Percentiles rank a stretch among this genome's conserved stretches.
phyloP scores from a whole-genome alignment of 208 protist genomes.

The Leishmania guyanensis region DNA sequence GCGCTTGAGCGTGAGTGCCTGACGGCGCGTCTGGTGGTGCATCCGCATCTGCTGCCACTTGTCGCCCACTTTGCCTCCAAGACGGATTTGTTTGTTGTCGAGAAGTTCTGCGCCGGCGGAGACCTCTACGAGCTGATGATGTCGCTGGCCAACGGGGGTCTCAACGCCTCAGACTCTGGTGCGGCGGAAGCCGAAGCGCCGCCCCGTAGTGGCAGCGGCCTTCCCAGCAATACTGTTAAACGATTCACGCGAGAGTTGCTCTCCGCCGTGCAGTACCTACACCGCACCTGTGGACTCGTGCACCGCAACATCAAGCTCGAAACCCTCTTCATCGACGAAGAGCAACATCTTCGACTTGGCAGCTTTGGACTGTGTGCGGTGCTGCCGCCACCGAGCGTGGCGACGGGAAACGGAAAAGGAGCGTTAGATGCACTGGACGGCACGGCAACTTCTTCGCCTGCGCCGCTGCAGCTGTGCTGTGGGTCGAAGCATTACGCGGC shows the following conservation, averaged over 20 bases:
- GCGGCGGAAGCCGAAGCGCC: background rate
- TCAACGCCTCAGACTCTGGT: background rate
- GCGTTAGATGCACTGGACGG: background rate
- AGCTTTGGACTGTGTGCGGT: conserved; percentile 65
- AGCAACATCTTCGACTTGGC: conserved; percentile 51
- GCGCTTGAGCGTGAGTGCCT: conserved; percentile 68
- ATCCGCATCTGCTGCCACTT: conserved; percentile 50
- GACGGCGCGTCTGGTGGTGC: conserved; percentile 31
- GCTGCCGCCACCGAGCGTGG: conserved; percentile 17
- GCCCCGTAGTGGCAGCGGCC: background rate
- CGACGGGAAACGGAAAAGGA: background rate
- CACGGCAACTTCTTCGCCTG: conserved; percentile 7
- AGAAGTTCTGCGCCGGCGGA: conserved; percentile 59
- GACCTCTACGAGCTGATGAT: conserved; percentile 64
- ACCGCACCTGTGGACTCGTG: conserved; percentile 50
- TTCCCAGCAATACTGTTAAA: conserved; percentile 36
- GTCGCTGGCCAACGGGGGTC: conserved; percentile 7
- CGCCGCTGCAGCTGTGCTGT: conserved; percentile 64
- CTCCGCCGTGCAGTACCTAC: conserved; percentile 52
- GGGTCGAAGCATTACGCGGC: conserved; percentile 91
- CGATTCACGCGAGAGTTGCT: conserved; percentile 58
- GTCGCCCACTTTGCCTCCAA: conserved; percentile 45
- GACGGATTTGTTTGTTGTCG: conserved; percentile 63
- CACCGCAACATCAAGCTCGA: conserved; percentile 87
- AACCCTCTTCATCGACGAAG: conserved; percentile 58